Conservation (phyloP, 2,329 filamentous ascomycete species). For the Alternaria sp. region DNA sequence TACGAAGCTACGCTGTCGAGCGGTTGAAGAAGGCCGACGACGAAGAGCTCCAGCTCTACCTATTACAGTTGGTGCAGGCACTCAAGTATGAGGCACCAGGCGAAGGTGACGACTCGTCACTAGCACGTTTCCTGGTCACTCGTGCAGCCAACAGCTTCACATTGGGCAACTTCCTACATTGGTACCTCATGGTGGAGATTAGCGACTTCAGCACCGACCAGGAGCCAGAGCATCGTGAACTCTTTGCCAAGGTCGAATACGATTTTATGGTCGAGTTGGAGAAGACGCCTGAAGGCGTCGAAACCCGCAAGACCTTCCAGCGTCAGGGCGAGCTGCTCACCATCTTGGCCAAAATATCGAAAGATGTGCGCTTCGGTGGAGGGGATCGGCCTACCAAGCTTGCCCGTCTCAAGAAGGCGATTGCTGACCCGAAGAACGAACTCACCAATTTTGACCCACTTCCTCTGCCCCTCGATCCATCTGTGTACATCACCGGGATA, state of each 20-base stretch:
- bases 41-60: slow-evolving; percentile 85
- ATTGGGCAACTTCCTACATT: slow-evolving; percentile 93
- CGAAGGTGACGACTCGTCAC: slow-evolving; percentile 77
- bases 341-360: slow-evolving; percentile 85
- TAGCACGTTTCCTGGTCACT: slow-evolving; percentile 87
- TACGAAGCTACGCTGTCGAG: slow-evolving; percentile 92
- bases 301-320: slow-evolving; percentile 75
- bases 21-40: slow-evolving; percentile 91
- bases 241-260: slow-evolving; percentile 92
- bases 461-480: slow-evolving; percentile 86
- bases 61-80: slow-evolving; percentile 93
- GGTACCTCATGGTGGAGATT: slow-evolving; percentile 98
- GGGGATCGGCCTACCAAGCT: slow-evolving; percentile 81
- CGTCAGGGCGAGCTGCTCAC: slow-evolving; percentile 90
- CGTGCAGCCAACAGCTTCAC: slow-evolving; percentile 87
- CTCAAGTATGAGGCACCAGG: slow-evolving; percentile 71
- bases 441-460: slow-evolving; percentile 82
- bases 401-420: slow-evolving; percentile 80
- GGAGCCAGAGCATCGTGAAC: slow-evolving; percentile 74
- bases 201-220: slow-evolving; percentile 81
- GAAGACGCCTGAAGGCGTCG: slow-evolving; percentile 70
- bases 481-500: slow-evolving; percentile 77
- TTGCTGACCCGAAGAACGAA: slow-evolving; percentile 91
- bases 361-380: slow-evolving; percentile 81
- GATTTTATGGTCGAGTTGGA: slow-evolving; percentile 93